A percentile compares a stretch with the other conserved stretches of the same genome.
Evolutionary conservation across 2,329 filamentous ascomycete genomes (phyloP).

Genomic region (Hypoxylon sp.): DNA sequence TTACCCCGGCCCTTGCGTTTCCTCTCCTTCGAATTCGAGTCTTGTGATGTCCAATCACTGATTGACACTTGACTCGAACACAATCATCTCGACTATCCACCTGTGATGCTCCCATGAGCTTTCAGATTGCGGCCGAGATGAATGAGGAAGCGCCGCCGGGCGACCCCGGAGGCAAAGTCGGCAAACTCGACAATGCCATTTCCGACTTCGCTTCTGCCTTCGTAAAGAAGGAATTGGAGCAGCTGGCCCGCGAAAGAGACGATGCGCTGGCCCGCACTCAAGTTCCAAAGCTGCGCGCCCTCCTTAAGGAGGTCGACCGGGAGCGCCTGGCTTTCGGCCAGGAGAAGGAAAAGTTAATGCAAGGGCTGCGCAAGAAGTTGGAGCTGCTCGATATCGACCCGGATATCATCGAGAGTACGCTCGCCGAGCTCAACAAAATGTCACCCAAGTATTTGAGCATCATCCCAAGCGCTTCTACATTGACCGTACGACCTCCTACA

Average conservation of each 20-base stretch:
- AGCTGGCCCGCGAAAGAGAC: conserved; percentile 45
- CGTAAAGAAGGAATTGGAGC: conserved; percentile 47
- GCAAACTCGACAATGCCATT: conserved; percentile 45
- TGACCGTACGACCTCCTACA: conserved; percentile 39
- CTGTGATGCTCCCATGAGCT: conserved; percentile 21
- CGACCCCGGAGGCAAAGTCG: conserved; percentile 30
- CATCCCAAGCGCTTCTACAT: conserved; percentile 44
- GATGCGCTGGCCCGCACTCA: conserved; percentile 45
- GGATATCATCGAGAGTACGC: conserved; percentile 39
- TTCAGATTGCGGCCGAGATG: conserved; percentile 36
- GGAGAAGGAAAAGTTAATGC: conserved; percentile 43
- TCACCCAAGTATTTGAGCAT: conserved; percentile 43
- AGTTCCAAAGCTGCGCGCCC: conserved; percentile 45
- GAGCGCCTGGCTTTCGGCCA: conserved; percentile 47
- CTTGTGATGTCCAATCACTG: conserved; percentile 5
- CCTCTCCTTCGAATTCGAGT: conserved; percentile 6
- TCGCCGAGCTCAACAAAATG: conserved; percentile 41
- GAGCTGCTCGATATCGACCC: conserved; percentile 43
- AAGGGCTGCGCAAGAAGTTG: conserved; percentile 44
- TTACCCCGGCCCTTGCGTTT: background rate
- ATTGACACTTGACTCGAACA: conserved; percentile 3
- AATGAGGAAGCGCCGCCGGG: conserved; percentile 30
- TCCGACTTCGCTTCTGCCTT: conserved; percentile 46
- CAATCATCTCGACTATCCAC: conserved; percentile 17
- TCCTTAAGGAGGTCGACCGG: conserved; percentile 46